Evolutionary conservation across 345 rosid genomes (phyloP).

Genomic region (Syzygium aromaticum): DNA sequence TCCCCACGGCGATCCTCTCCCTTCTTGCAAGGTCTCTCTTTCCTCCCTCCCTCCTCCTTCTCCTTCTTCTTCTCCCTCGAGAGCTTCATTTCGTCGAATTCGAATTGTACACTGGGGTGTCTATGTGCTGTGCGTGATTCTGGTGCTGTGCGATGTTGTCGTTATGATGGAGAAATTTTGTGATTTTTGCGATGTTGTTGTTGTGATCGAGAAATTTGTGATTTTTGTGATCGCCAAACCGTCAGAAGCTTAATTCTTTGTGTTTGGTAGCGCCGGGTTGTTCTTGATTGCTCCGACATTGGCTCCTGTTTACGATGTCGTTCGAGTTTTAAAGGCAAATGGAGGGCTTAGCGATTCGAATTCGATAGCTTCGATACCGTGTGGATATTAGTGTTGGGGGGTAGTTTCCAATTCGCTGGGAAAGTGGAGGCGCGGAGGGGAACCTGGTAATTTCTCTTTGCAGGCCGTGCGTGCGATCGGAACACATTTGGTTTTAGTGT

Average conservation of each 20-base stretch:
- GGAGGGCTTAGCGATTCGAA: not conserved
- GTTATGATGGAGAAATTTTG: not conserved
- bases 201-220: not conserved
- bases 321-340: not conserved
- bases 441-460: not conserved
- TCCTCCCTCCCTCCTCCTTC: not conserved
- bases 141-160: not conserved
- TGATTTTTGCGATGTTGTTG: not conserved
- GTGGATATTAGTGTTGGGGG: not conserved
- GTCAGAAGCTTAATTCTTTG: not conserved
- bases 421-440: not conserved
- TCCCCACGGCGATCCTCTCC: conserved; percentile 39
- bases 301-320: not conserved
- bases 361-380: not conserved
- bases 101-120: not conserved
- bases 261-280: not conserved
- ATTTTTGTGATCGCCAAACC: not conserved
- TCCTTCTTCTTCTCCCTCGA: not conserved
- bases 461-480: not conserved
- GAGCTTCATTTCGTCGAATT: not conserved
- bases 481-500: not conserved
- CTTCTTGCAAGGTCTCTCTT: conserved; percentile 63
- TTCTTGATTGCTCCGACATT: not conserved
- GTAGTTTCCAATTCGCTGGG: not conserved
- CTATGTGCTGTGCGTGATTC: not conserved